Evolutionary conservation across 2,329 filamentous ascomycete genomes (phyloP).

Genomic region (Mollisia scopiformis): DNA sequence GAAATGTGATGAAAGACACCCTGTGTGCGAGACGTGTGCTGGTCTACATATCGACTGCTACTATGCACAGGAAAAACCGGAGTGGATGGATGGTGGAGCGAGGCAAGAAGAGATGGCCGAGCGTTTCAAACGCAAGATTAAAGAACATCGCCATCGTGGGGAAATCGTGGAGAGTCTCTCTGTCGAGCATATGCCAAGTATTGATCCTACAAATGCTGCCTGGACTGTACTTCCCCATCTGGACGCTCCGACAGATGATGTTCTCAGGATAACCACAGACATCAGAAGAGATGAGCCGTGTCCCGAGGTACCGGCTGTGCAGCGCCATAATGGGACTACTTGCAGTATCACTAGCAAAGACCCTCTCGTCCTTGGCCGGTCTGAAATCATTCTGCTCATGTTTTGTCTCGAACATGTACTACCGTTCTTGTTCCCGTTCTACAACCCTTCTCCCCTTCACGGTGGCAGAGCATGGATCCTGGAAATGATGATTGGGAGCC

Average conservation of each 20-base stretch:
- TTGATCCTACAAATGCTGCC: not conserved
- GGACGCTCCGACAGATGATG: not conserved
- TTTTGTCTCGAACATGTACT: slow-evolving; percentile 65
- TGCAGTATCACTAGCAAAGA: slow-evolving; percentile 15
- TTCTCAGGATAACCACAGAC: not conserved
- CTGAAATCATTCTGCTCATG: slow-evolving; percentile 48
- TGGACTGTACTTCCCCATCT: not conserved
- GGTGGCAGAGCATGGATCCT: slow-evolving; percentile 65
- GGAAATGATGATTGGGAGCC: slow-evolving; percentile 58
- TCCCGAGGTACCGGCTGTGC: not conserved
- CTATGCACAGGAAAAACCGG: slow-evolving; percentile 46
- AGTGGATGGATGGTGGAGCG: slow-evolving; percentile 33
- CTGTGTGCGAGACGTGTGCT: slow-evolving; percentile 54
- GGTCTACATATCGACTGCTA: slow-evolving; percentile 58
- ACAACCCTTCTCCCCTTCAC: slow-evolving; percentile 55
- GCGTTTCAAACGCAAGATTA: slow-evolving; percentile 59
- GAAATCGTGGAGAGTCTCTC: slow-evolving; percentile 7
- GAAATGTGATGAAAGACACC: slow-evolving; percentile 59
- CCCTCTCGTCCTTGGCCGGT: slow-evolving; percentile 10
- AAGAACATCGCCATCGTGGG: slow-evolving; percentile 51
- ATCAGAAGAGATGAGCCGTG: not conserved
- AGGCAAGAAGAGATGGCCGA: slow-evolving; percentile 52
- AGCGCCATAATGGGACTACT: not conserved
- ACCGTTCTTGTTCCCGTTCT: slow-evolving; percentile 66
- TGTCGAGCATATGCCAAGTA: not conserved